phyloP scores from a whole-genome alignment of 495 filamentous ascomycete species.

The Evernia prunastri region DNA sequence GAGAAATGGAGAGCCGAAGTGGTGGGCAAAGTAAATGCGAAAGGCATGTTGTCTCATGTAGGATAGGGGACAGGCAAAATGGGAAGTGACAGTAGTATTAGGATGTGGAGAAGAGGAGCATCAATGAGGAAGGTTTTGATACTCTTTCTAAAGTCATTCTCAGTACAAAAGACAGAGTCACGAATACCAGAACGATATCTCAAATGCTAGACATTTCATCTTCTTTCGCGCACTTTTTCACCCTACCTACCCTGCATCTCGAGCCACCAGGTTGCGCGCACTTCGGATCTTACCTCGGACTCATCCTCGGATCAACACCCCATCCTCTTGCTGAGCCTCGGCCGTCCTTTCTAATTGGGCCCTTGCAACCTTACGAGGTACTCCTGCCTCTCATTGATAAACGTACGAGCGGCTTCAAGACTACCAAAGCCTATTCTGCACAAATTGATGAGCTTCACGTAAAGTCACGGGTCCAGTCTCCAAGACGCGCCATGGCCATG shows the following conservation, averaged over 20 bases:
- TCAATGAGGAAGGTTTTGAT: not conserved
- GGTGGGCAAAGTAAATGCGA: conserved; percentile 73
- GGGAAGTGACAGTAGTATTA: not conserved
- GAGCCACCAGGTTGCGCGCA: too few species aligned
- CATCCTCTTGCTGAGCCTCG: too few species aligned
- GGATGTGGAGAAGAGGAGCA: not conserved
- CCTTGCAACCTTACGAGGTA: not conserved
- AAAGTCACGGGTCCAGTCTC: not conserved
- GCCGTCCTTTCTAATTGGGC: too few species aligned
- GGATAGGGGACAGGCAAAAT: not conserved
- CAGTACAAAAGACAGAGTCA: not conserved
- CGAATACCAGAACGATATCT: not conserved
- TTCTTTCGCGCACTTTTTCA: not conserved
- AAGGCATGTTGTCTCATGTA: conserved; percentile 57
- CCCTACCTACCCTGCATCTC: not conserved
- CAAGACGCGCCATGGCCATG: conserved; percentile 13
- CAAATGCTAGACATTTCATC: too few species aligned
- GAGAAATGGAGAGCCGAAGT: conserved; percentile 78
- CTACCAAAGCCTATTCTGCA: not conserved
- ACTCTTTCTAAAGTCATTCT: not conserved
- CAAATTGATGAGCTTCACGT: not conserved
- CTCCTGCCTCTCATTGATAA: not conserved
- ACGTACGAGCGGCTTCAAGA: not conserved
- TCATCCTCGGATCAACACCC: too few species aligned
- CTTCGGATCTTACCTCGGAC: too few species aligned